Percentiles rank a stretch among this genome's conserved stretches.
phyloP scores from a whole-genome alignment of 805 yeast genomes.

The Kazachstania taianensis region DNA sequence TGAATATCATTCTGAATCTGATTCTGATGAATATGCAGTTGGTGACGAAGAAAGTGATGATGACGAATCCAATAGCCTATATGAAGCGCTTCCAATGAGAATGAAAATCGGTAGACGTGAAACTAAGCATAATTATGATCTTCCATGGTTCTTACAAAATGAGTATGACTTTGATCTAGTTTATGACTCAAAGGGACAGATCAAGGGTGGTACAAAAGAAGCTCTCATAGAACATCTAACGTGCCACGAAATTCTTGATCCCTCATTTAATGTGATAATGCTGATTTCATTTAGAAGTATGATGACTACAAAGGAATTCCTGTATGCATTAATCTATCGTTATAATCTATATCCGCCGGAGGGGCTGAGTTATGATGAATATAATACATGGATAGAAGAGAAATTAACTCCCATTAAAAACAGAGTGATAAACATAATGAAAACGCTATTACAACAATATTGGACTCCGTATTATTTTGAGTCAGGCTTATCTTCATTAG shows the following conservation, averaged over 20 bases:
- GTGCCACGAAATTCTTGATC: conserved; percentile 54
- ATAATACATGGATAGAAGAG: conserved; percentile 61
- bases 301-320: conserved; percentile 53
- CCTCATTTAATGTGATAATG: conserved; percentile 57
- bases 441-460: conserved; percentile 52
- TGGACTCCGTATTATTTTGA: conserved; percentile 59
- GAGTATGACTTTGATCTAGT: conserved; percentile 51
- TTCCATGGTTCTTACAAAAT: conserved; percentile 65
- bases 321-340: conserved; percentile 49
- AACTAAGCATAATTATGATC: conserved; percentile 16
- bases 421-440: conserved; percentile 58
- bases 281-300: conserved; percentile 69
- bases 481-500: conserved; percentile 31
- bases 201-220: conserved; percentile 75
- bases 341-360: conserved; percentile 76
- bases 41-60: conserved; percentile 3
- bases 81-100: no score
- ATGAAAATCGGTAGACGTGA: conserved; percentile 12
- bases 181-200: conserved; percentile 57
- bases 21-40: conserved; percentile 8
- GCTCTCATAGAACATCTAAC: conserved; percentile 77
- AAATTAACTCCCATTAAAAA: conserved; percentile 59
- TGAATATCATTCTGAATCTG: conserved; percentile 21
- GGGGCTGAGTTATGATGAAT: conserved; percentile 75
- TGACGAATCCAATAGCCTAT: background rate